Conservation (phyloP, 306 rosid species). For the Pyrus bretschneideri region DNA sequence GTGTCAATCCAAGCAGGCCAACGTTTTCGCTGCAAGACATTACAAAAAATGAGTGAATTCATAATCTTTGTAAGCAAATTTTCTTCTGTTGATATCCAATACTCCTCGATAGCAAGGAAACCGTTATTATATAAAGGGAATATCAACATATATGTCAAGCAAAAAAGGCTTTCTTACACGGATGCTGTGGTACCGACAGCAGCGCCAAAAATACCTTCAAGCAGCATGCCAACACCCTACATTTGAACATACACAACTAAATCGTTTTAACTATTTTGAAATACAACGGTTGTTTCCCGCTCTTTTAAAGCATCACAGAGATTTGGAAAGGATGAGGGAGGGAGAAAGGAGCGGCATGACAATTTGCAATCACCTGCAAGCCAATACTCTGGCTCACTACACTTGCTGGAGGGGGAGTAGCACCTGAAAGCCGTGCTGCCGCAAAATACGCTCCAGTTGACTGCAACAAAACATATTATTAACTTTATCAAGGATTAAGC, state of each 20-base stretch:
- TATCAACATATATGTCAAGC: background rate
- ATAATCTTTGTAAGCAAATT: background rate
- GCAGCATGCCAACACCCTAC: slow-evolving; percentile 74
- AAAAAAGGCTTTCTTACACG: slow-evolving; percentile 56
- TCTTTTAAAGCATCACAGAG: background rate
- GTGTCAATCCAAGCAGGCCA: slow-evolving; percentile 87
- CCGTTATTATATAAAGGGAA: background rate
- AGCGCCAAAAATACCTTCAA: slow-evolving; percentile 82
- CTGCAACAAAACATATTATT: slow-evolving; percentile 33
- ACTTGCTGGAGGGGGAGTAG: slow-evolving; percentile 85
- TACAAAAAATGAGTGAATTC: background rate
- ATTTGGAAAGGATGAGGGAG: background rate
- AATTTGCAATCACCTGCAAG: slow-evolving; percentile 49
- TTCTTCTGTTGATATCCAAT: background rate
- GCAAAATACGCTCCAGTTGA: slow-evolving; percentile 79
- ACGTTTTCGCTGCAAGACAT: slow-evolving; percentile 75
- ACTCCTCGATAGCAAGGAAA: background rate
- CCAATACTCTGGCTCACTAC: slow-evolving; percentile 83
- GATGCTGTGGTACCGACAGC: slow-evolving; percentile 79
- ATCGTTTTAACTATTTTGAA: background rate
- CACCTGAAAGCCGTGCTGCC: slow-evolving; percentile 96
- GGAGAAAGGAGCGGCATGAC: background rate
- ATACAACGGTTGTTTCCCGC: slow-evolving; percentile 5
- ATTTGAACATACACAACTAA: slow-evolving; percentile 17
- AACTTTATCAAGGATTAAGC: background rate